These are phyloP conservation scores for Cercospora janseana DNA, from an alignment of 2,329 filamentous ascomycete species.

Conservation along the genomic window DNA sequence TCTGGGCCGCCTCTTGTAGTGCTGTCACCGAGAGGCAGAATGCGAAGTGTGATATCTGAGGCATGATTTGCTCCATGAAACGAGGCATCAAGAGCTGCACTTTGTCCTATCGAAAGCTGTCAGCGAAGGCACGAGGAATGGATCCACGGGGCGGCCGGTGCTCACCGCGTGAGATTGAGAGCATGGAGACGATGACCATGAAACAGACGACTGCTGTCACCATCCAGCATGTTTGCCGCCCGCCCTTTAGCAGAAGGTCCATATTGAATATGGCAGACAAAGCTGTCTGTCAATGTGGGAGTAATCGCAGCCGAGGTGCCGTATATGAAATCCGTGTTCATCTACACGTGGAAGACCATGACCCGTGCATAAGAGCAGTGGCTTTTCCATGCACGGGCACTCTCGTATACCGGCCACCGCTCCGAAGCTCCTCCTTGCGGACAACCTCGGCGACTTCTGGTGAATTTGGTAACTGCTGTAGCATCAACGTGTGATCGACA, in stretches of 20 bases:
- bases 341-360: too few species aligned
- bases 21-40: constrained; percentile 16
- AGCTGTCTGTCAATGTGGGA: too few species aligned
- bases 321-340: too few species aligned
- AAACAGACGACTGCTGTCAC: neutral
- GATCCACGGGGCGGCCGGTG: too few species aligned
- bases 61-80: neutral
- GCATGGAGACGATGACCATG: neutral
- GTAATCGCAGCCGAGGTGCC: too few species aligned
- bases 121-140: neutral
- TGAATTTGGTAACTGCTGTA: too few species aligned
- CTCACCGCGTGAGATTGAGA: constrained; percentile 1
- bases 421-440: too few species aligned
- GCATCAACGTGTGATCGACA: too few species aligned
- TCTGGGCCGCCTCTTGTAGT: constrained; percentile 12
- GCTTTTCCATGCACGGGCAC: too few species aligned
- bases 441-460: too few species aligned
- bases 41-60: constrained; percentile 9
- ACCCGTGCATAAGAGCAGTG: too few species aligned
- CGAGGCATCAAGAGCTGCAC: neutral
- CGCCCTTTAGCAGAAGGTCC: neutral
- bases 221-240: constrained; percentile 2
- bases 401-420: too few species aligned
- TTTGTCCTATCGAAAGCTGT: neutral
- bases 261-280: neutral